phyloP scores from a whole-genome alignment of 345 rosid species.

The Luvunga scandens region DNA sequence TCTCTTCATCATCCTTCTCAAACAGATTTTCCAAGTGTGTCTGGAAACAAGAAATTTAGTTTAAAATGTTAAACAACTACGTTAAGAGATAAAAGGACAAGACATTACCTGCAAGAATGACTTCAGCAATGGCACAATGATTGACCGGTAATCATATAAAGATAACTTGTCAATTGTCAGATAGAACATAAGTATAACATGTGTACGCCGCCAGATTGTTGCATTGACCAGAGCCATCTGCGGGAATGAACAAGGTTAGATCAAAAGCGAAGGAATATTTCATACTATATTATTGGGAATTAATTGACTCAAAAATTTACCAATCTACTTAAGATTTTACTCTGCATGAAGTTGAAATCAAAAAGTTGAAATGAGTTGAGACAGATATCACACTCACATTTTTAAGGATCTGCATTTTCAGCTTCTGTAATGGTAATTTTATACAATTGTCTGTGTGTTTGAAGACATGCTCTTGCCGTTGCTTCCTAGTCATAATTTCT shows the following conservation, averaged over 20 bases:
- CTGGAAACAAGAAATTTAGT: too few relatives aligned
- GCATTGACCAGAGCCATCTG: neutral
- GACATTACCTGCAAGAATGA: neutral
- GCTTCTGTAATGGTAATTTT: neutral
- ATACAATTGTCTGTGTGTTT: neutral
- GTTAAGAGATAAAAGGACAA: neutral
- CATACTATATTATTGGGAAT: neutral
- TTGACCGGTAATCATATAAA: neutral
- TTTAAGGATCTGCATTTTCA: neutral
- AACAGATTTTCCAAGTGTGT: too few relatives aligned
- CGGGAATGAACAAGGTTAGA: neutral
- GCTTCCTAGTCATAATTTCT: neutral
- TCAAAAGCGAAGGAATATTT: neutral
- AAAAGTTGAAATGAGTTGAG: neutral
- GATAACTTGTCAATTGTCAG: neutral
- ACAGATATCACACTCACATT: neutral
- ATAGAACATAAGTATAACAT: neutral
- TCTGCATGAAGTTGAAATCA: neutral
- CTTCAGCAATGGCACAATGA: slow-evolving; percentile 6
- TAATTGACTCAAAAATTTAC: neutral
- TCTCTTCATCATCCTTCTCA: too few relatives aligned
- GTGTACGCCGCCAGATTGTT: neutral
- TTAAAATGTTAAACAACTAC: neutral
- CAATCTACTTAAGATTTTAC: neutral
- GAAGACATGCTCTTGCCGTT: neutral